Base-by-base conservation (phyloP, 2,329 filamentous ascomycete genomes). In the Neocucurbitaria cava region DNA sequence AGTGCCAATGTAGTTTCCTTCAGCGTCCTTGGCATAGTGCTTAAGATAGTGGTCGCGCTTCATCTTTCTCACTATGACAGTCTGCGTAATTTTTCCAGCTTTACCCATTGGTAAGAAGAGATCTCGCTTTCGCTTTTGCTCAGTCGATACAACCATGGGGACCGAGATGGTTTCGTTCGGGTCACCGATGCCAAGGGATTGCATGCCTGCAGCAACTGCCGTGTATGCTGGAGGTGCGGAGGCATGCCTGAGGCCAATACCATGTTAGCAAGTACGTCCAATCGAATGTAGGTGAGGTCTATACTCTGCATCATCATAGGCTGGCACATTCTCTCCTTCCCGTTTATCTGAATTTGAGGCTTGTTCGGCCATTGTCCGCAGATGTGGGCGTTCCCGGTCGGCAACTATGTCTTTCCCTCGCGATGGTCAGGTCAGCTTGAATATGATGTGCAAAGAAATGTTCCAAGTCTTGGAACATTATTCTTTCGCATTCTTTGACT, bases 1-100 rank as follows among this genome's bases (percentile, higher is more conserved):
- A 1, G 67, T 70, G 2, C 69, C 67, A 26, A 71, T 43, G 35
- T 70, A 71, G 18, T 72, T 69, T 0, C 67, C 69, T 7, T 69
- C 50, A 0, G 55, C 54, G 46, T 72, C 65, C 35, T 67, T 68
- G 5, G 67, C 67, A 52, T 71, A 73, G 49, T 62, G 62, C 53
- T 67, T 66, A 18, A 62, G 48, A 49, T 71, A 72, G 26, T 64
- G 56, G 13, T 59, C 52, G 23, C 70, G 62, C 15, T 57, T 61
- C 69, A 73, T 72, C 39, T 64, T 66, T 2, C 68, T 58, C 30
- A 64, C 56, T 21, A 66, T 55, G 3, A 72, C 65, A 2, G 61
- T 60, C n/a, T 65, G 62, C 5, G 61, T 52, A 0, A 67, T 57
- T 21, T 46, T 56, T 10, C 57, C 58, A 30, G n/a, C 23, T 36